These are phyloP conservation scores for Clonostachys chloroleuca DNA, from an alignment of 2,329 filamentous ascomycete species.

Conservation along the genomic window DNA sequence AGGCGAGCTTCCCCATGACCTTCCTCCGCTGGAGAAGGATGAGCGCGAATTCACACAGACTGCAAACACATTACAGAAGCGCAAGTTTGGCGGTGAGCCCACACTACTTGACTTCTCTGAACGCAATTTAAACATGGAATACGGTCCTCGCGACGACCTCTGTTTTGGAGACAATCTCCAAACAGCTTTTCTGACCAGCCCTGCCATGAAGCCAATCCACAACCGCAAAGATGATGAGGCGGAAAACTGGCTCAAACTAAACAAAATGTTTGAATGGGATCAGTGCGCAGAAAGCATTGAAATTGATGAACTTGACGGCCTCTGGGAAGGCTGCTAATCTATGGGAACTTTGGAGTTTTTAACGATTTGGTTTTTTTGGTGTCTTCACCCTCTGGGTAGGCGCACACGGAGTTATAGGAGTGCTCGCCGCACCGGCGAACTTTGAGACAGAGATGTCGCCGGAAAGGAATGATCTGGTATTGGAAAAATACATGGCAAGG, in stretches of 20 bases:
- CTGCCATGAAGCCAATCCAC: slow-evolving; percentile 39
- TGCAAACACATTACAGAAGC: slow-evolving; percentile 74
- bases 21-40: slow-evolving; percentile 86
- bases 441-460: too few species aligned
- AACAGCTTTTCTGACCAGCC: slow-evolving; percentile 46
- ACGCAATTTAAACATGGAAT: slow-evolving; percentile 21
- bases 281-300: slow-evolving; percentile 77
- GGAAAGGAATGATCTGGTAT: too few species aligned
- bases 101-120: slow-evolving; percentile 19
- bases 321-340: slow-evolving; percentile 67
- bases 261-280: slow-evolving; percentile 49
- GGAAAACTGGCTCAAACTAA: slow-evolving; percentile 33
- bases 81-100: slow-evolving; percentile 47
- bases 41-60: slow-evolving; percentile 97
- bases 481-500: too few species aligned
- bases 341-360: not conserved
- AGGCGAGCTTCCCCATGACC: slow-evolving; percentile 59
- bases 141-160: slow-evolving; percentile 38
- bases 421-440: too few species aligned
- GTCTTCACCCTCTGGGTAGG: not conserved
- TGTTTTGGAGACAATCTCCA: slow-evolving; percentile 46
- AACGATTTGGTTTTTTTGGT: not conserved
- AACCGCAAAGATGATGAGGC: slow-evolving; percentile 30
- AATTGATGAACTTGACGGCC: slow-evolving; percentile 85
- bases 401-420: too few species aligned